phyloP scores from a whole-genome alignment of 768 basidiomycete species.

The Mycena amicta region DNA sequence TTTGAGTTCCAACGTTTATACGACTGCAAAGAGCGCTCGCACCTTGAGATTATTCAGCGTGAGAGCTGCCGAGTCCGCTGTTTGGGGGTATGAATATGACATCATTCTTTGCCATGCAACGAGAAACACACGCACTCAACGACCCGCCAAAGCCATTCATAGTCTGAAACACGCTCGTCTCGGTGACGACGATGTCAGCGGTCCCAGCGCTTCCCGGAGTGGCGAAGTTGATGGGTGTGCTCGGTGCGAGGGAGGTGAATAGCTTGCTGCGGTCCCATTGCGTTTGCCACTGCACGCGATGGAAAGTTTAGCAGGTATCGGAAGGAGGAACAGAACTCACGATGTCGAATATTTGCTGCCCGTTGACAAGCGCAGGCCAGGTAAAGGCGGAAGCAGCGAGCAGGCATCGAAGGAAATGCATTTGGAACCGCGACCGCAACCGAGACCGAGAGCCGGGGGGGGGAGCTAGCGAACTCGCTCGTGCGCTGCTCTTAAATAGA shows the following conservation, averaged over 20 bases:
- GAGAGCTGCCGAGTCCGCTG: constrained; percentile 74
- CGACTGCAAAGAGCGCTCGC: too few relatives aligned
- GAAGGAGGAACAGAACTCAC: constrained; percentile 34
- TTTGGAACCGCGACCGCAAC: too few relatives aligned
- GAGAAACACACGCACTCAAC: constrained; percentile 48
- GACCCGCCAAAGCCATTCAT: constrained; percentile 70
- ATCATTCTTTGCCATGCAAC: neutral
- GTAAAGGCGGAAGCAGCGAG: constrained; percentile 10
- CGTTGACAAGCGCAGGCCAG: constrained; percentile 28
- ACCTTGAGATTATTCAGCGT: constrained; percentile 72
- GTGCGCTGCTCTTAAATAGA: too few relatives aligned
- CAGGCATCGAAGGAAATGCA: neutral
- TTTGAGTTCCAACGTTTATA: too few relatives aligned
- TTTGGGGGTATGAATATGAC: neutral
- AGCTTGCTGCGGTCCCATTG: constrained; percentile 53
- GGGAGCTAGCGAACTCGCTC: too few relatives aligned
- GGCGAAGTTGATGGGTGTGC: constrained; percentile 57
- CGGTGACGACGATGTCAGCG: constrained; percentile 66
- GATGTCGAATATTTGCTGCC: constrained; percentile 59
- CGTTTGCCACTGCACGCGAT: constrained; percentile 55
- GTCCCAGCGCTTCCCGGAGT: constrained; percentile 55
- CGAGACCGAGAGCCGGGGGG: too few relatives aligned
- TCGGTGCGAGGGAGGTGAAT: constrained; percentile 50
- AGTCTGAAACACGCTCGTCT: constrained; percentile 54
- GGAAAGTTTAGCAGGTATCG: neutral